Conservation (phyloP, 2,329 filamentous ascomycete species). For the Aureobasidium uvarum region DNA sequence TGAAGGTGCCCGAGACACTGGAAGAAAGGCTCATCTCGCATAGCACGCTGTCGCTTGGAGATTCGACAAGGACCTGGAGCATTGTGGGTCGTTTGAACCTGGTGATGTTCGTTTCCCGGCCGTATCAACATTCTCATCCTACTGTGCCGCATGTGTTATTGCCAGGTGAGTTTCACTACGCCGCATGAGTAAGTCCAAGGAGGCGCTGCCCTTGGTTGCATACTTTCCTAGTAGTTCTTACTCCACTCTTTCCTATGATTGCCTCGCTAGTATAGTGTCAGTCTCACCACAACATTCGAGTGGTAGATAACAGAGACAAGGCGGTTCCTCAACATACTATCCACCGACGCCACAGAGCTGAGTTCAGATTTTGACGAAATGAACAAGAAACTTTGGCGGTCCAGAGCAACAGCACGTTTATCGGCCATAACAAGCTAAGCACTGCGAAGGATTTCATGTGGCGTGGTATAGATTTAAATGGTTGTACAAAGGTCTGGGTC, state of each 20-base stretch:
- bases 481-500: conserved; percentile 15
- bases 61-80: not conserved
- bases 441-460: conserved; percentile 8
- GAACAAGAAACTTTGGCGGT: conserved; percentile 6
- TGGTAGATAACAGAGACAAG: not conserved
- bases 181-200: not conserved
- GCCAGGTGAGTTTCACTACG: conserved; percentile 1
- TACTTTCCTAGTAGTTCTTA: conserved; percentile 6
- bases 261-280: conserved; percentile 15
- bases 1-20: not conserved
- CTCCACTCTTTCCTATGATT: conserved; percentile 14
- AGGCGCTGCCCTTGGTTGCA: not conserved
- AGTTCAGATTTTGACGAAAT: conserved; percentile 14
- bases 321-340: conserved; percentile 12
- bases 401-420: conserved; percentile 12
- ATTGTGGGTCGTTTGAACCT: conserved; percentile 15
- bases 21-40: no score
- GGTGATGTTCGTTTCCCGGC: conserved; percentile 1
- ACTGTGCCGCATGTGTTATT: conserved; percentile 13
- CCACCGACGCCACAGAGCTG: conserved; percentile 13
- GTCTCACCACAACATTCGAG: conserved; percentile 9
- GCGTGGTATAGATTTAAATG: not conserved
- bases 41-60: no score
- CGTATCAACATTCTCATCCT: conserved; percentile 7
- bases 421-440: conserved; percentile 7